Evolutionary conservation across 2,329 filamentous ascomycete species (phyloP), one percentile per base, ranked within the genome.

Genomic region (Aschersonia sp.): DNA sequence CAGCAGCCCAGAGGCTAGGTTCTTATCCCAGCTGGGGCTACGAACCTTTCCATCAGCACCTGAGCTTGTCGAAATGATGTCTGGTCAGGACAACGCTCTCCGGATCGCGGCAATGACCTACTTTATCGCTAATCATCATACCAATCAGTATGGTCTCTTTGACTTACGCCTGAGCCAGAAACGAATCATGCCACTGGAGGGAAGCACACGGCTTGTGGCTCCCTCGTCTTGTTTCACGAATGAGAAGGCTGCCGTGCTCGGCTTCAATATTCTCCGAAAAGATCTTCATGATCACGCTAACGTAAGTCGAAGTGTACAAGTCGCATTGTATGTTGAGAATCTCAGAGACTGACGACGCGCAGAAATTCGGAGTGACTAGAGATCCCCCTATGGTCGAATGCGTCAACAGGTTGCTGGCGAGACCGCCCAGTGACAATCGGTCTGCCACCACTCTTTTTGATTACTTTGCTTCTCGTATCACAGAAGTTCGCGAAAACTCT

Each of bases 201-300:
- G 79, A 12, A 74, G 76, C n/a, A 68, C 72, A 3, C 74, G 78
- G 48, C 70, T 95, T 31, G 85, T 88, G 1, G 67, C 74, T 1
- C 89, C 91, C 0, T 77, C 75, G 1, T 77, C 81, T 50, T 96
- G 89, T 58, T 98, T 87, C 59, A 88, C 82, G 1, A 91, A 97
- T 55, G 77, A 83, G 40, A 76, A 76, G 42, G 85, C 86, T 29
- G 73, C 82, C 1, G 71, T 94, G 4, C 73, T 98, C 47, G 87
- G 86, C 0, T 97, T 94, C 58, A 73, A 81, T 30, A 83, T 95
- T 20, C 67, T 98, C 35, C 75, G 78, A 51, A 75, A 69, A 45
- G 85, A 92, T 53, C 72, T 97, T n/a, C 82, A 85, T 51, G 67
- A 75, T 9, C 87, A 97, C 68, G 86, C 89, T 12, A 71, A 63